These are phyloP conservation scores for Climacium dendroides DNA, from an alignment of 225 moss, liverwort and hornwort genomes.

Conservation along the genomic window DNA sequence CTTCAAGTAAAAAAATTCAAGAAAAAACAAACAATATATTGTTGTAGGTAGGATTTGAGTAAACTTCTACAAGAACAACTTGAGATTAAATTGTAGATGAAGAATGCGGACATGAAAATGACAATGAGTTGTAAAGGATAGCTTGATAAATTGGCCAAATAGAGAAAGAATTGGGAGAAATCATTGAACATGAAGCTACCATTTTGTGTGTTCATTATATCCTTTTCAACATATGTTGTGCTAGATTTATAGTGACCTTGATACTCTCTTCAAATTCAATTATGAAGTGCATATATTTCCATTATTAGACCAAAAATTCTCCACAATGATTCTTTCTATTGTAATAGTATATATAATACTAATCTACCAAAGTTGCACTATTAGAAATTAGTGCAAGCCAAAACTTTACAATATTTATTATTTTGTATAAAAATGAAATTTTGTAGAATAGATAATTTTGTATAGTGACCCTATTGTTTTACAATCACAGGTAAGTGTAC, in stretches of 20 bases:
- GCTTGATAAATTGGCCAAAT: rapidly evolving
- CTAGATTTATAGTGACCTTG: background rate
- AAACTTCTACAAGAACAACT: background rate
- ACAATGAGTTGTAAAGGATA: background rate
- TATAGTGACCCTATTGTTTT: background rate
- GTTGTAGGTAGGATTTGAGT: rapidly evolving
- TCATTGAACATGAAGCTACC: background rate
- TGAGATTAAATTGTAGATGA: rapidly evolving
- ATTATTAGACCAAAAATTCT: background rate
- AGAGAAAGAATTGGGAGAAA: background rate
- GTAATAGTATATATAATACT: background rate
- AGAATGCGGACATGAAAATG: background rate
- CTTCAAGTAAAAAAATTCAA: background rate
- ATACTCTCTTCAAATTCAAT: background rate
- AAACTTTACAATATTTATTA: background rate
- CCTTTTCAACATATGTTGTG: background rate
- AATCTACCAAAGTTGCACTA: background rate
- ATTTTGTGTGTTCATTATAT: background rate
- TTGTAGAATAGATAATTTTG: background rate
- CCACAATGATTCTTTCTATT: background rate
- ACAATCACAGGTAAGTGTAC: background rate
- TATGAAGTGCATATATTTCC: no score
- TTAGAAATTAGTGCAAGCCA: background rate
- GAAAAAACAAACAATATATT: background rate
- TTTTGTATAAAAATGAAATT: background rate